These are phyloP conservation scores for Alternaria infectoria DNA, from an alignment of 2,329 filamentous ascomycete genomes.

Conservation along the genomic window DNA sequence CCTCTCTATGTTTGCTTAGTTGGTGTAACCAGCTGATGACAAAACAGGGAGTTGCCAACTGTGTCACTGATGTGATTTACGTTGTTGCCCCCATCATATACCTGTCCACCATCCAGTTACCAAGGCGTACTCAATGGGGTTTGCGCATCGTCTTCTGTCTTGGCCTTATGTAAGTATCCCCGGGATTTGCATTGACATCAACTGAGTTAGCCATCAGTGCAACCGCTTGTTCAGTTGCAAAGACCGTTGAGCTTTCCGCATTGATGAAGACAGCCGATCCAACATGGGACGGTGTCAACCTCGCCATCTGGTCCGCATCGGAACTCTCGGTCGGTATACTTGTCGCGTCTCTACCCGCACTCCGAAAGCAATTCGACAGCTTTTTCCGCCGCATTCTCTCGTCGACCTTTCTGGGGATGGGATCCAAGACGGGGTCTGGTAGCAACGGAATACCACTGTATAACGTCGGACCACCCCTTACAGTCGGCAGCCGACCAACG, in stretches of 20 bases:
- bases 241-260: constrained; percentile 25
- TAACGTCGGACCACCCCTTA: constrained; percentile 20
- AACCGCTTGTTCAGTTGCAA: constrained; percentile 32
- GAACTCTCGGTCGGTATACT: constrained; percentile 36
- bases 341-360: constrained; percentile 29
- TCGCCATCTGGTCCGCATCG: constrained; percentile 31
- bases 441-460: constrained; percentile 24
- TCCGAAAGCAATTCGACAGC: constrained; percentile 35
- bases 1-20: background rate
- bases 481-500: constrained; percentile 2
- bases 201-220: constrained; percentile 21
- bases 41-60: constrained; percentile 29
- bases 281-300: constrained; percentile 28
- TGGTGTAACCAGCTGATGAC: background rate
- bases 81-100: constrained; percentile 36
- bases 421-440: constrained; percentile 7
- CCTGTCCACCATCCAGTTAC: constrained; percentile 31
- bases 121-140: constrained; percentile 32
- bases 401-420: constrained; percentile 12
- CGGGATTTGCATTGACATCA: background rate
- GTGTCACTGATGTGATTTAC: constrained; percentile 36
- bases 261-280: constrained; percentile 27
- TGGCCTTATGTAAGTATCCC: constrained; percentile 27
- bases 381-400: constrained; percentile 26
- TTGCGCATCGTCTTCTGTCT: constrained; percentile 35